Evolutionary conservation across 176 grass and related monocot genomes (phyloP), one percentile per base, ranked within the genome.

Genomic region (Elaeis guineensis): DNA sequence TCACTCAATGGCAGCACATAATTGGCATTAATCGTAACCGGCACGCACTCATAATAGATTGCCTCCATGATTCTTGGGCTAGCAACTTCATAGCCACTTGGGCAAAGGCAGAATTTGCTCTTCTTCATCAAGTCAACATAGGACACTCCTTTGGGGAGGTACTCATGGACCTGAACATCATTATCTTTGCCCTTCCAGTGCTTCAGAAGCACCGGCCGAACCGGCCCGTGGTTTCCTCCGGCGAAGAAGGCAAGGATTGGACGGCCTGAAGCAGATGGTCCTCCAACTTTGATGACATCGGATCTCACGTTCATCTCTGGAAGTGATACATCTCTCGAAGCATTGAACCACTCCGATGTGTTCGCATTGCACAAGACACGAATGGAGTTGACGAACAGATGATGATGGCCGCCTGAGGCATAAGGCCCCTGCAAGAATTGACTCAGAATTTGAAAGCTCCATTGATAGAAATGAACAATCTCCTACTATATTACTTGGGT

Each of bases 311-410:
- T 88, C 58, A 97, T 73, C 66, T 97, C 87, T 0, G 81, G 92
- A 39, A 97, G 73, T 0, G 87, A 78, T 0, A 88, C 92, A 15
- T 97, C 92, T 64, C 75, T 97, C 28, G 65, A 49, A 0, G 87
- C 80, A 51, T 61, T 17, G 84, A 97, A 97, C 5, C 87, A 87
- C 25, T 97, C 92, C 6, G 92, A 88, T 20, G 76, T 97, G 80
- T 97, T 97, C 50, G 87, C 87, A 50, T 97, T 97, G 84, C 92
- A 97, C n/a, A 97, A 55, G 26, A 82, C 92, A 0, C 92, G 84
- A 59, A 97, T 88, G 8, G 92, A 67, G 59, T 85, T 85, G 59
- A 57, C 66, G 20, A 80, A 76, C 7, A 97, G 78, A 9, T 75
- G 19, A 12, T 1, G 55, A 22, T 82, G 16, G 16, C 69, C 81